Evolutionary conservation across 1,139 yeast species (phyloP), one percentile per base, ranked within the genome.

Genomic region (Dujonia santamariae): DNA sequence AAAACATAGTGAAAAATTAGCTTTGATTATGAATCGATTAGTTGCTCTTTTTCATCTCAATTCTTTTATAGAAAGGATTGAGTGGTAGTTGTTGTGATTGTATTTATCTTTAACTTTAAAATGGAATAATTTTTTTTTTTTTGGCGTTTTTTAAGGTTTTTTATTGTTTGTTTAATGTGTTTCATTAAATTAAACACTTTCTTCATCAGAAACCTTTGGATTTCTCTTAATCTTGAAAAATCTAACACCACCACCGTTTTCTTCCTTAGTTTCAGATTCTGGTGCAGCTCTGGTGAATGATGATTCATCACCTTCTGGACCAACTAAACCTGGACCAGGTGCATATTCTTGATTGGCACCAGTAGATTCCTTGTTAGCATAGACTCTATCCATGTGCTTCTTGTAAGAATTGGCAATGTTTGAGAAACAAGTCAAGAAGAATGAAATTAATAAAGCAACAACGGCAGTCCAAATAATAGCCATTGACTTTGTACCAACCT

Each of bases 381-480:
- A 47, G 33, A 67, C 73, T 41, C 60, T 58, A 32, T 48, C 51
- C 47, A 65, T 57, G 54, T 73, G 78, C 43, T 61, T 64, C 44
- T 53, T 63, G 60, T 72, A 75, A 31, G 75, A 65, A 37, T 61
- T 62, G 38, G 67, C 61, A 39, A 77, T 63, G 41, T 72, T 64
- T 40, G 78, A 67, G 43, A 75, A 70, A 56, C 83, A 78, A 24
- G 78, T 61, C 48, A 74, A 59, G 54, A 78, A 60, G 63, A 75
- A 78, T 30, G 78, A 66, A 38, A 80, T 47, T 14, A 77, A 46
- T 37, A 78, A 56, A 45, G 70, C 59, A 7, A 70, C 82, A 36
- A 78, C 75, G 15, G 85, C 64, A 32, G 87, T 82, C 94, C 94
- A 83, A 14, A 79, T 56, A 40, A 83, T 53, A 50, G 84, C 90